phyloP scores from a whole-genome alignment of 2,329 filamentous ascomycete species.

The Colletotrichum filicis region DNA sequence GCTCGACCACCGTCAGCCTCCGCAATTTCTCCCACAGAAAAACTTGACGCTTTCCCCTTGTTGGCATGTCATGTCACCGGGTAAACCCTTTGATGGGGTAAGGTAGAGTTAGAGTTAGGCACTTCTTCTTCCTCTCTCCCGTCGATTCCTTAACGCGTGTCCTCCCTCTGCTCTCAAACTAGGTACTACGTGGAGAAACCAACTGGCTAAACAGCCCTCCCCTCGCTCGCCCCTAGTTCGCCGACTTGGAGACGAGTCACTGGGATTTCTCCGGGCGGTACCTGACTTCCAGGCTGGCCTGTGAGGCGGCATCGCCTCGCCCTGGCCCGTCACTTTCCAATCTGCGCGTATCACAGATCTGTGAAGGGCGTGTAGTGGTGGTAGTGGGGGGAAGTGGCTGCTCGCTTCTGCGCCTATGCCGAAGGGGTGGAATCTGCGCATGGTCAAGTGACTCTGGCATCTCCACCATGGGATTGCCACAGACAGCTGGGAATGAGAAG shows the following conservation, averaged over 20 bases:
- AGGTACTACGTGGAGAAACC: neutral
- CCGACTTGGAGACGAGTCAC: neutral
- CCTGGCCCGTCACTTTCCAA: neutral
- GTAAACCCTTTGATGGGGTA: neutral
- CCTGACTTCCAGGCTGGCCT: neutral
- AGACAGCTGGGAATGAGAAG: neutral
- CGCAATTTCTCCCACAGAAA: conserved; percentile 12
- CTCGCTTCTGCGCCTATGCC: conserved; percentile 22
- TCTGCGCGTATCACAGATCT: neutral
- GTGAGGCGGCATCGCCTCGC: neutral
- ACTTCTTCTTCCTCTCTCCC: neutral
- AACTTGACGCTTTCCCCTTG: conserved; percentile 11
- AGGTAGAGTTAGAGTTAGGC: neutral
- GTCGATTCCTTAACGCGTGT: neutral
- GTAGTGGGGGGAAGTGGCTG: neutral
- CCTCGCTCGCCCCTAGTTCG: neutral
- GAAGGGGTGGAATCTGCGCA: conserved; percentile 7
- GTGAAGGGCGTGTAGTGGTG: neutral
- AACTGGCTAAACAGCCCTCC: neutral
- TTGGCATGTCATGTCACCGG: conserved; percentile 16
- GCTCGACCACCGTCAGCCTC: conserved; percentile 25
- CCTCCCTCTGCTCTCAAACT: neutral
- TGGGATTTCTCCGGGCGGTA: conserved; percentile 11
- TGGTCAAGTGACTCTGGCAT: conserved; percentile 29
- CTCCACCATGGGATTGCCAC: neutral